Evolutionary conservation across 352 stramenopile genomes (phyloP).

Genomic region (Phytophthora crassamura): DNA sequence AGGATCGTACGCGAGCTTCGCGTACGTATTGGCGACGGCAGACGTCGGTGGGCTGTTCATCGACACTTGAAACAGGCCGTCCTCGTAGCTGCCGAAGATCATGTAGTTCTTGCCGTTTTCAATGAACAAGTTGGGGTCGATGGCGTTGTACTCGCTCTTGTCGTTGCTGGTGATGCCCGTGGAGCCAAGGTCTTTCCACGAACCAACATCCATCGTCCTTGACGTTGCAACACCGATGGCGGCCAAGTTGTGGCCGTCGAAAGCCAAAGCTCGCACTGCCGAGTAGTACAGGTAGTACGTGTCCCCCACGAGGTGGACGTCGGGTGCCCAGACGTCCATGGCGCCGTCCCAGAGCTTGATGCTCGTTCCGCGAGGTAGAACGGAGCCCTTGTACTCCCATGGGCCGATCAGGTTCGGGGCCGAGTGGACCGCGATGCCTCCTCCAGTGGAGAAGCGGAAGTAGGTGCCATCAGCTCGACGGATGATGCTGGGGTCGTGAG

Average conservation of each 20-base stretch:
- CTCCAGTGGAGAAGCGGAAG: conserved; percentile 38
- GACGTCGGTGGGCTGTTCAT: conserved; percentile 21
- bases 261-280: conserved; percentile 18
- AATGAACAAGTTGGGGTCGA: conserved; percentile 29
- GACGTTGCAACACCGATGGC: conserved; percentile 26
- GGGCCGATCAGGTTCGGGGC: conserved; percentile 21
- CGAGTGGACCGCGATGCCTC: conserved; percentile 26
- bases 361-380: conserved; percentile 29
- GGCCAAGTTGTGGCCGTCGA: conserved; percentile 29
- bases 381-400: conserved; percentile 32
- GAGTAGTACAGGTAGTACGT: conserved; percentile 42
- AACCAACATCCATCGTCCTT: conserved; percentile 24
- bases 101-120: conserved; percentile 25
- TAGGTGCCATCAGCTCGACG: conserved; percentile 33
- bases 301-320: conserved; percentile 31
- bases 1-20: conserved; percentile 29
- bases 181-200: conserved; percentile 29
- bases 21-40: conserved; percentile 10
- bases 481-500: conserved; percentile 37
- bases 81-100: conserved; percentile 32
- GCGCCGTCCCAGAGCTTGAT: conserved; percentile 36
- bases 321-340: conserved; percentile 28
- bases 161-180: conserved; percentile 29
- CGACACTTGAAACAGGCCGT: conserved; percentile 21
- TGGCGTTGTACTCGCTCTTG: conserved; percentile 30